Evolutionary conservation across 2,329 filamentous ascomycete genomes (phyloP).

Genomic region (Curvularia hawaiiensis): DNA sequence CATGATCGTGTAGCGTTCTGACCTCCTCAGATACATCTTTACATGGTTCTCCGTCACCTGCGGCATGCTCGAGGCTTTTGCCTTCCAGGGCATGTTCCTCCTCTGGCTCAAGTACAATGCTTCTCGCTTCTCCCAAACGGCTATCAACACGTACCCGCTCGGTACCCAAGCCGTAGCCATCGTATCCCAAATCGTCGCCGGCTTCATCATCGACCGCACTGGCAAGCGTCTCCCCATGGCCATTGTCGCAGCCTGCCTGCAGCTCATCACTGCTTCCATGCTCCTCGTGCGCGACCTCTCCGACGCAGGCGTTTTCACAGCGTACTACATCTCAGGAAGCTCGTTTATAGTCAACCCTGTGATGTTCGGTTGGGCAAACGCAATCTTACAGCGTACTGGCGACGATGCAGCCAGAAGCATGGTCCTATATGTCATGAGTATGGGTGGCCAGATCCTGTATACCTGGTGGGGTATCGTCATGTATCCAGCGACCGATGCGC

Average conservation of each 20-base stretch:
- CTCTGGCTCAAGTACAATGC: constrained; percentile 28
- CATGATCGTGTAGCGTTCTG: neutral
- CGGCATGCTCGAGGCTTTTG: constrained; percentile 43
- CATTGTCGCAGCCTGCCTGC: constrained; percentile 35
- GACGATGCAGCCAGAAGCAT: constrained; percentile 51
- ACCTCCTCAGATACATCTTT: constrained; percentile 42
- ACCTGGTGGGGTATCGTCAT: constrained; percentile 54
- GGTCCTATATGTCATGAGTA: constrained; percentile 48
- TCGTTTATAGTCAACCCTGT: constrained; percentile 48
- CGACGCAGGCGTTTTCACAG: constrained; percentile 41
- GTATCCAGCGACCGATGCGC: constrained; percentile 50
- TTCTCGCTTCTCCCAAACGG: constrained; percentile 42
- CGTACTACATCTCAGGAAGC: constrained; percentile 46
- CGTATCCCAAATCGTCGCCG: constrained; percentile 49
- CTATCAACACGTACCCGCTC: constrained; percentile 63
- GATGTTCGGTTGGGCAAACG: constrained; percentile 46
- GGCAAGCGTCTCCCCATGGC: constrained; percentile 42
- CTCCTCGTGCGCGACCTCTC: constrained; percentile 40
- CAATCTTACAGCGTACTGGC: constrained; percentile 41
- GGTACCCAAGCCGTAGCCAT: constrained; percentile 63
- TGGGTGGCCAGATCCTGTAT: constrained; percentile 45
- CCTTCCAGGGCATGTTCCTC: constrained; percentile 29
- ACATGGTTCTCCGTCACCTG: constrained; percentile 44
- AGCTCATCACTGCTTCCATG: constrained; percentile 40
- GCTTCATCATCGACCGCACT: constrained; percentile 45